A percentile compares a stretch with the other conserved stretches of the same genome.
Evolutionary conservation across 371 early-diverging fungal genomes (phyloP).

Genomic region (Gilbertella persicaria): DNA sequence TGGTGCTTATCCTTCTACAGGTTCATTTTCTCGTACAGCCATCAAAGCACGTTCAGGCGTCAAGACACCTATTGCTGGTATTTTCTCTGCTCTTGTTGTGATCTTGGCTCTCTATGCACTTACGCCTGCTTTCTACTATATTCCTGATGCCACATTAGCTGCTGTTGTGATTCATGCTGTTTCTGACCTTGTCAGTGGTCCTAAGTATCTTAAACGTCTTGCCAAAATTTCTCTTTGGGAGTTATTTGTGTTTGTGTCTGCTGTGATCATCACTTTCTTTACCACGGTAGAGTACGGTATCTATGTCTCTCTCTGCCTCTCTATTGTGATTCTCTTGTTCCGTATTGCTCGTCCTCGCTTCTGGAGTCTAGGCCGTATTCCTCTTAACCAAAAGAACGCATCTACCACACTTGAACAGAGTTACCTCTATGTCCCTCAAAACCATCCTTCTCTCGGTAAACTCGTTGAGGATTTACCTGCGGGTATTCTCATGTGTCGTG

Average conservation of each 20-base stretch:
- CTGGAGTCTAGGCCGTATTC: conserved; percentile 45
- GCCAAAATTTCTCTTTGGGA: conserved; percentile 58
- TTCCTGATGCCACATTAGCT: conserved; percentile 78
- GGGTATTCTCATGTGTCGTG: conserved; percentile 62
- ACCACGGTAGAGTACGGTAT: conserved; percentile 75
- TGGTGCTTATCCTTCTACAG: conserved; percentile 60
- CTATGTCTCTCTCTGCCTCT: conserved; percentile 62
- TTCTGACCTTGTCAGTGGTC: conserved; percentile 56
- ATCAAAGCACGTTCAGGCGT: conserved; percentile 83
- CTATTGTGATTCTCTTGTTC: conserved; percentile 65
- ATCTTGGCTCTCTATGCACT: conserved; percentile 78
- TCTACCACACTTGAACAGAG: conserved; percentile 14
- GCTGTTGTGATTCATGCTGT: conserved; percentile 83
- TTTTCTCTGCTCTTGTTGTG: conserved; percentile 77
- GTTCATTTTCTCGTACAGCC: conserved; percentile 61
- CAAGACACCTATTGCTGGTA: conserved; percentile 79
- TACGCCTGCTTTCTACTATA: conserved; percentile 84
- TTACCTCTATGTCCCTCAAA: conserved; percentile 45
- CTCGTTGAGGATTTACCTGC: conserved; percentile 46
- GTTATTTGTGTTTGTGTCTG: conserved; percentile 48
- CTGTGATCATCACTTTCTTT: conserved; percentile 70
- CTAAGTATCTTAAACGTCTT: conserved; percentile 34
- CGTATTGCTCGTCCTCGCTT: conserved; percentile 73
- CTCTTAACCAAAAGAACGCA: conserved; percentile 16
- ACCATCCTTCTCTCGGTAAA: conserved; percentile 42